phyloP scores from a whole-genome alignment of 345 rosid genomes.

The Pistacia atlantica region DNA sequence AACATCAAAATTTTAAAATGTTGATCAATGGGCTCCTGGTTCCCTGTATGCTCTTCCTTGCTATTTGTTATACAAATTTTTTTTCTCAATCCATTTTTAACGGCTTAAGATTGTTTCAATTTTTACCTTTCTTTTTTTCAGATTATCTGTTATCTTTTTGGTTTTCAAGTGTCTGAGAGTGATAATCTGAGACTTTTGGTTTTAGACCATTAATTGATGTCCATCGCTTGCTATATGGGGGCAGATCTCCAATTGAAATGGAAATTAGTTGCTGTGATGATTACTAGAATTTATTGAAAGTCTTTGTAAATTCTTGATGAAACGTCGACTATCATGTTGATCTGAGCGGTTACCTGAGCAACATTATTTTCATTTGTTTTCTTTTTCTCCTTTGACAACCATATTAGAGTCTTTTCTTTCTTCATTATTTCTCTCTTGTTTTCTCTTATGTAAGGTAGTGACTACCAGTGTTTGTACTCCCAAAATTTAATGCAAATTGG shows the following conservation, averaged over 20 bases:
- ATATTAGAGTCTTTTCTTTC: background rate
- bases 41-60: background rate
- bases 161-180: background rate
- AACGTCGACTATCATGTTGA: slow-evolving; percentile 32
- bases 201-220: background rate
- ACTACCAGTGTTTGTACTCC: too few species aligned
- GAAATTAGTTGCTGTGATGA: slow-evolving; percentile 43
- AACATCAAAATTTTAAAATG: too few species aligned
- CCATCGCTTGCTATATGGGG: too few species aligned
- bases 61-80: background rate
- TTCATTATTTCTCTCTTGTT: background rate
- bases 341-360: slow-evolving; percentile 73
- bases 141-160: background rate
- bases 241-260: background rate
- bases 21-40: too few species aligned
- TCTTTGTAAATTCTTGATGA: slow-evolving; percentile 34
- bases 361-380: slow-evolving; percentile 15
- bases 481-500: too few species aligned
- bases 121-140: background rate
- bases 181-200: background rate
- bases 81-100: background rate
- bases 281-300: slow-evolving; percentile 17
- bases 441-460: background rate
- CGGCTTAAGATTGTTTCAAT: background rate
- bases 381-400: background rate